A percentile compares a stretch with the other conserved stretches of the same genome.
Conservation (phyloP, 1,284 basidiomycete species). For the Pseudozyma tsukubaensis region DNA sequence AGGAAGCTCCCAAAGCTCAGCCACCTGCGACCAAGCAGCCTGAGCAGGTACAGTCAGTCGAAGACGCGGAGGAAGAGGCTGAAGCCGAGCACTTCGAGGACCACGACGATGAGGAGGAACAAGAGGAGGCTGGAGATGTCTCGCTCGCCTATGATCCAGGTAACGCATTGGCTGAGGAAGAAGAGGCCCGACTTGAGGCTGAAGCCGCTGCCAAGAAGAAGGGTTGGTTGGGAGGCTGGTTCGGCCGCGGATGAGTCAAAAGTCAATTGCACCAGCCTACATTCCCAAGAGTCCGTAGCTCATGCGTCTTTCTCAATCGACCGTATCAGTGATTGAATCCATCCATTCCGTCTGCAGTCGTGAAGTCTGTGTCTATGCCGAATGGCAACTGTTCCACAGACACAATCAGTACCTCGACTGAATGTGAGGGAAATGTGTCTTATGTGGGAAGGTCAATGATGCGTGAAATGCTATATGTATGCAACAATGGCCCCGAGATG, state of each 20-base stretch:
- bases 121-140: conserved; percentile 26
- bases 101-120: conserved; percentile 26
- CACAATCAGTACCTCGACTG: too few relatives aligned
- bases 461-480: conserved; percentile 4
- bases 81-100: conserved; percentile 38
- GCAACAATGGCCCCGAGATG: not conserved
- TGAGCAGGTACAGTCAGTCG: conserved; percentile 7
- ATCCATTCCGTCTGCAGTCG: too few relatives aligned
- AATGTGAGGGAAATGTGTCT: too few relatives aligned
- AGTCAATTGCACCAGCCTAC: not conserved
- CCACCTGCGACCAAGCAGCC: conserved; percentile 19
- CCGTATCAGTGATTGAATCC: too few relatives aligned
- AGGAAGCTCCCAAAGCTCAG: not conserved
- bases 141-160: conserved; percentile 55
- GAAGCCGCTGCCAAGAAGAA: conserved; percentile 48
- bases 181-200: conserved; percentile 45
- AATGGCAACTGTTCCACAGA: too few relatives aligned
- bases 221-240: conserved; percentile 67
- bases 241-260: conserved; percentile 40
- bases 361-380: too few relatives aligned
- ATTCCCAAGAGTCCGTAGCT: too few relatives aligned
- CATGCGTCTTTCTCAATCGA: too few relatives aligned
- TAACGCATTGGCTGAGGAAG: conserved; percentile 58
- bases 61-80: conserved; percentile 16
- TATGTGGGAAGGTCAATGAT: too few relatives aligned